Evolutionary conservation across 2,329 filamentous ascomycete species (phyloP).

Genomic region (Fusarium globosum): DNA sequence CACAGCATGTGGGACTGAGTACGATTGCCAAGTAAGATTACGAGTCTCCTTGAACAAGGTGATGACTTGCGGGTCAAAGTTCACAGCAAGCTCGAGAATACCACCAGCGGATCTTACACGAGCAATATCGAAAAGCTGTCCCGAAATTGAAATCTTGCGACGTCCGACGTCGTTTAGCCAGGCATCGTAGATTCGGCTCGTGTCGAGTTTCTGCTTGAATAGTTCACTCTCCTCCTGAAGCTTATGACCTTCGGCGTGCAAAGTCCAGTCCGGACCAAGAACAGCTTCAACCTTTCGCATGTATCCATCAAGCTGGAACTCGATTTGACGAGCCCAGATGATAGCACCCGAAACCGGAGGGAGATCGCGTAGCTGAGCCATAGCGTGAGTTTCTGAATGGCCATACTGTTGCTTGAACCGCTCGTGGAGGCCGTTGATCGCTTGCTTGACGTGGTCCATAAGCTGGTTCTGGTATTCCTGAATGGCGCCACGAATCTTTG

Average conservation of each 20-base stretch:
- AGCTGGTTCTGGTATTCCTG: constrained; percentile 98
- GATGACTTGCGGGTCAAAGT: constrained; percentile 97
- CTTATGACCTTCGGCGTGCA: constrained; percentile 95
- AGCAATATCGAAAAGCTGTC: constrained; percentile 88
- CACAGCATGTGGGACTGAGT: constrained; percentile 91
- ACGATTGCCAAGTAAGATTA: constrained; percentile 95
- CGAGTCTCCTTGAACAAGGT: constrained; percentile 98
- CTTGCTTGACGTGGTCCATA: constrained; percentile 97
- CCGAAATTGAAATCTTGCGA: constrained; percentile 90
- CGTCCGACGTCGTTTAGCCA: constrained; percentile 93
- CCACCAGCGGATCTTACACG: constrained; percentile 93
- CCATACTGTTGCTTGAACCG: constrained; percentile 99
- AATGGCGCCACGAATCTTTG: constrained; percentile 98
- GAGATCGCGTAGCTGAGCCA: constrained; percentile 96
- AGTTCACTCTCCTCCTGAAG: constrained; percentile 90
- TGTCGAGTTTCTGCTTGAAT: constrained; percentile 97
- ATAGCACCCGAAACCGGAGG: constrained; percentile 97
- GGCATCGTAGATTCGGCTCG: constrained; percentile 91
- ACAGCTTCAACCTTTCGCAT: constrained; percentile 99
- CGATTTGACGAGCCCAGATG: constrained; percentile 97
- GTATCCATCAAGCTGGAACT: constrained; percentile 93
- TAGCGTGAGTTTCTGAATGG: constrained; percentile 95
- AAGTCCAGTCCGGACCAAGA: constrained; percentile 90
- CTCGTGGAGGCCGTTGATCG: constrained; percentile 92
- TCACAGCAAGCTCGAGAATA: constrained; percentile 87